Percentiles rank a stretch among this genome's conserved stretches.
These are phyloP conservation scores for Carpinus fangiana DNA, from an alignment of 306 rosid species.

Conservation along the genomic window DNA sequence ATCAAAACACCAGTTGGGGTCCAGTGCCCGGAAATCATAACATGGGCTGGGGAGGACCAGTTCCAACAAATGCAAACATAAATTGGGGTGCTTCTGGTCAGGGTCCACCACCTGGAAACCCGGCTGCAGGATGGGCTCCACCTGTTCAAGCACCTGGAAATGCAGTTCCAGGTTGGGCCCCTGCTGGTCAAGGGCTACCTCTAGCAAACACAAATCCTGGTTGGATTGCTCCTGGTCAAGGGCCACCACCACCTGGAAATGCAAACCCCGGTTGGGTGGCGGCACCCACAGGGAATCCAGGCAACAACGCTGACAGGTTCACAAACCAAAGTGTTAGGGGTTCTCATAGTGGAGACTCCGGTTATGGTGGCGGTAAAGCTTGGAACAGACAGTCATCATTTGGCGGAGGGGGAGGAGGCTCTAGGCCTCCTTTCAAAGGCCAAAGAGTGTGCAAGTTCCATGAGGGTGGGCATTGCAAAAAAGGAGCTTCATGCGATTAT, in stretches of 20 bases:
- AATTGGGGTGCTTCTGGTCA: constrained; percentile 63
- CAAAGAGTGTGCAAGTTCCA: constrained; percentile 79
- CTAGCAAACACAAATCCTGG: constrained; percentile 51
- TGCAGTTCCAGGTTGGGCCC: constrained; percentile 53
- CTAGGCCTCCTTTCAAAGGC: constrained; percentile 71
- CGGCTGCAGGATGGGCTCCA: constrained; percentile 69
- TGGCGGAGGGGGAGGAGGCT: constrained; percentile 65
- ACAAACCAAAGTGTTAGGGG: constrained; percentile 59
- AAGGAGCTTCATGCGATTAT: constrained; percentile 82
- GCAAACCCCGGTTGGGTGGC: constrained; percentile 66
- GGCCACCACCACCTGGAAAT: constrained; percentile 44
- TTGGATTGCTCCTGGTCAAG: constrained; percentile 62
- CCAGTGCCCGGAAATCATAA: constrained; percentile 68
- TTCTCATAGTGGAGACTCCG: constrained; percentile 63
- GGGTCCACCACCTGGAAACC: constrained; percentile 55
- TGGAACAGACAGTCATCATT: constrained; percentile 80
- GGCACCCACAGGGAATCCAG: constrained; percentile 44
- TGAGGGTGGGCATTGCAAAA: constrained; percentile 87
- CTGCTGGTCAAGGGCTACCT: constrained; percentile 57
- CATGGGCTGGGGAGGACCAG: constrained; percentile 59
- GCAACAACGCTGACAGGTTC: constrained; percentile 61
- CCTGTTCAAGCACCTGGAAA: constrained; percentile 56
- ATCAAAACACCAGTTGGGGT: constrained; percentile 53
- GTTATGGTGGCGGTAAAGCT: constrained; percentile 62
- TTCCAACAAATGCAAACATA: constrained; percentile 54